Evolutionary conservation across 768 basidiomycete species (phyloP), one percentile per base, ranked within the genome.

Genomic region (Tylopilus sp.): DNA sequence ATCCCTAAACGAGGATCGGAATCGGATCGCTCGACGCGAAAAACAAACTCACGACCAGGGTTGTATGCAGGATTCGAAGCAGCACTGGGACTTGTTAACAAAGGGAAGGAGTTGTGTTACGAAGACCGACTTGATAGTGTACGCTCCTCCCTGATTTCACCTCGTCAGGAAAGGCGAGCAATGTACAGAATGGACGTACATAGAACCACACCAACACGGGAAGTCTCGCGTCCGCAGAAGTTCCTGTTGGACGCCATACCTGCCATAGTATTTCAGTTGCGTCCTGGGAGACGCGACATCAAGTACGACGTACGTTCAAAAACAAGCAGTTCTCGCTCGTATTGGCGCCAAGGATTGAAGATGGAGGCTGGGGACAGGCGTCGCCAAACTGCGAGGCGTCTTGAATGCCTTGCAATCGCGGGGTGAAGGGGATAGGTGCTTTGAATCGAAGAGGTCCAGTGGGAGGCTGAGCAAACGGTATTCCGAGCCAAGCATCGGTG

Each of bases 381-480:
- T 79, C 71, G 0, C 80, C 79, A 51, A 83, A 83, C 8, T 59
- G 47, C 12, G 74, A 72, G 12, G 83, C 79, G 50, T 77, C 61
- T 31, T 70, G 64, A 2, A 79, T 51, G 0, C 51, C 68, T 11
- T 47, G 57, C 0, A 68, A 65, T 1, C 63, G 53, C 25, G 55
- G 57, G 17, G 66, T 65, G 49, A 81, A 71, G 3, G 70, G 61
- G 0, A 76, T 69, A 3, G 85, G 82, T 0, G 78, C 75, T 53
- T 77, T 79, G 67, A 86, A 83, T 3, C 83, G 75, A 40, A 85
- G 71, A 7, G 60, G 36, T 2, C 82, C 83, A 0, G 80, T 56
- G 0, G 85, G 85, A 2, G 83, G 73, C 52, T 76, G 66, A 4
- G 81, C 84, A 50, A 72, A 87, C 1, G 78, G 83, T 30, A 87